Percentiles rank a stretch among this genome's conserved stretches.
These are phyloP conservation scores for Rhizomucor miehei DNA, from an alignment of 371 early-diverging fungal species.

Conservation along the genomic window DNA sequence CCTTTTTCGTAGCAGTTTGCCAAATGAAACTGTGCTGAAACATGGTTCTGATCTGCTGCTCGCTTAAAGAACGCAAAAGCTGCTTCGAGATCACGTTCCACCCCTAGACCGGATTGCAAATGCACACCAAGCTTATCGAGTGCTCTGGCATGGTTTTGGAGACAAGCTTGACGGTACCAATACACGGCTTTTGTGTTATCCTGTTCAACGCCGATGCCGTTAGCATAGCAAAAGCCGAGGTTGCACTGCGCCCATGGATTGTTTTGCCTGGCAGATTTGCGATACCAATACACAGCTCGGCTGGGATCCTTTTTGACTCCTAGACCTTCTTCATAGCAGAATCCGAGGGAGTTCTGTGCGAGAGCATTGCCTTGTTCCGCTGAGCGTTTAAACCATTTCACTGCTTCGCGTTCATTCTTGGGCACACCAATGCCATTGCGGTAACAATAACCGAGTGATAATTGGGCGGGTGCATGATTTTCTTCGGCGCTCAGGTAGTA, in stretches of 20 bases:
- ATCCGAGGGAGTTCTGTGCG: constrained; percentile 85
- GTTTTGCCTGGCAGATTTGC: constrained; percentile 65
- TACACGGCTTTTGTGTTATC: constrained; percentile 62
- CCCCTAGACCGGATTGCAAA: constrained; percentile 74
- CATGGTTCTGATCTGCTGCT: constrained; percentile 64
- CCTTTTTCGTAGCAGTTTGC: constrained; percentile 72
- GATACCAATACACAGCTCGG: constrained; percentile 77
- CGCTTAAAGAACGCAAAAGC: constrained; percentile 57
- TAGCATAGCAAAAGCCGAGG: constrained; percentile 78
- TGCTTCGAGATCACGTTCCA: constrained; percentile 44
- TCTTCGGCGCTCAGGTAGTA: constrained; percentile 65
- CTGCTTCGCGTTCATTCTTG: constrained; percentile 64
- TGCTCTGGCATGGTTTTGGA: constrained; percentile 64
- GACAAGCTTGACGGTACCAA: constrained; percentile 67
- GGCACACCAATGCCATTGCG: constrained; percentile 71
- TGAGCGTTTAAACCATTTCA: constrained; percentile 63
- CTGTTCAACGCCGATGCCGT: constrained; percentile 67
- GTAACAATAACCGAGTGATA: constrained; percentile 85
- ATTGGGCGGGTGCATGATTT: constrained; percentile 66
- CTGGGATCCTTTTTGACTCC: constrained; percentile 60
- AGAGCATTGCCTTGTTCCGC: constrained; percentile 73
- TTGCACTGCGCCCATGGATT: constrained; percentile 84
- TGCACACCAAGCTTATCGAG: constrained; percentile 82
- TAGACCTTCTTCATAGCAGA: constrained; percentile 71
- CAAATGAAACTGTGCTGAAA: constrained; percentile 59